Evolutionary conservation across 2,329 filamentous ascomycete species (phyloP), one percentile per base, ranked within the genome.

Genomic region (Fusarium oxysporum): DNA sequence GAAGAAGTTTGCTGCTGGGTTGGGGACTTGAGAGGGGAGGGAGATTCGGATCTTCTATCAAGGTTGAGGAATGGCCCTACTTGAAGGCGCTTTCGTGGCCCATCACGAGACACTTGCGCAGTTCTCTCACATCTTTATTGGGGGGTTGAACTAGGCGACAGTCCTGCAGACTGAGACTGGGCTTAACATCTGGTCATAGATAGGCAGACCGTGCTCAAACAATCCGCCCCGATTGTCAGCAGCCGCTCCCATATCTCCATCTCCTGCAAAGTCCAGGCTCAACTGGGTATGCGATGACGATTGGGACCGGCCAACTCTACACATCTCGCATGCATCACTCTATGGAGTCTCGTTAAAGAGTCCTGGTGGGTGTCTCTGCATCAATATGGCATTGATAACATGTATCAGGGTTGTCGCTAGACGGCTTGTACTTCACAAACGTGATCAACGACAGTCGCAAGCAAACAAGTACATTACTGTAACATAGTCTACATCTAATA

Each of bases 1-100:
- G 33, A 91, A 90, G 77, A 93, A 89, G 78, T 96, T 97, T 79
- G 85, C 85, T 2, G 41, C 63, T 59, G 75, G 73, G 4, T 47
- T 78, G 16, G 76, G 72, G 23, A 73, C 70, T 2, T 78, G 75
- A 78, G 23, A 1, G 19, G 6, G 6, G 1, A 5, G 1, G 2
- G 17, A 19, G n/a, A 21, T 48, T 8, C 9, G 4, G n/a, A 35
- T 62, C 16, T 61, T 25, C 3, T 30, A 57, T 43, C 35, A 51
- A 16, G 33, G 13, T 37, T 17, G 33, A 38, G 33, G 3, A 28
- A 19, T 4, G 5, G 19, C 33, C 50, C 5, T 53, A 13, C 23
- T 53, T 25, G n/a, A 9, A 7, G 9, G 32, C 2, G 9, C 8
- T 37, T 6, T 11, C 8, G 1, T 2, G 3, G n/a, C 5, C 1